A percentile compares a stretch with the other conserved stretches of the same genome.
Evolutionary conservation across 2,329 filamentous ascomycete species (phyloP).

Genomic region (Pseudogymnoascus sp.): DNA sequence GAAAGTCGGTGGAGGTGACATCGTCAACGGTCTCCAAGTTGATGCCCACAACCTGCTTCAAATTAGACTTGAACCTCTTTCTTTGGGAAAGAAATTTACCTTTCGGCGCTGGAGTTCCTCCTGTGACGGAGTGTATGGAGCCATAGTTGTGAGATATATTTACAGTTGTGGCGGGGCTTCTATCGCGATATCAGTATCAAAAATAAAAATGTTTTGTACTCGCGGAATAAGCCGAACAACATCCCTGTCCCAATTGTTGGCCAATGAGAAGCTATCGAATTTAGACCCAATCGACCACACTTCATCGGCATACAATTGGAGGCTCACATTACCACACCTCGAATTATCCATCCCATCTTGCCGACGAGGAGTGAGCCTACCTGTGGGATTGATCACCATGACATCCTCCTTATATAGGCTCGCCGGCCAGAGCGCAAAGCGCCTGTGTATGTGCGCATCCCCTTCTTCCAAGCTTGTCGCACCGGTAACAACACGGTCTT

Average conservation of each 20-base stretch:
- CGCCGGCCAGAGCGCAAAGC: slow-evolving; percentile 61
- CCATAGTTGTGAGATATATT: slow-evolving; percentile 30
- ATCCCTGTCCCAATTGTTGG: neutral
- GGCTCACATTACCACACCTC: slow-evolving; percentile 9
- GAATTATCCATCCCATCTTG: slow-evolving; percentile 8
- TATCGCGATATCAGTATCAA: slow-evolving; percentile 9
- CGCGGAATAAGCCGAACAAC: neutral
- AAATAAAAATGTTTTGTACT: slow-evolving; percentile 8
- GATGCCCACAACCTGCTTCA: slow-evolving; percentile 66
- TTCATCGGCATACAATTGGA: slow-evolving; percentile 6
- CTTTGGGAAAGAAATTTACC: slow-evolving; percentile 30
- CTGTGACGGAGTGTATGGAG: slow-evolving; percentile 37
- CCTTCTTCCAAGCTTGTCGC: slow-evolving; percentile 27
- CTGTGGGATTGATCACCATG: slow-evolving; percentile 42
- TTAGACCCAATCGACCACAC: slow-evolving; percentile 9
- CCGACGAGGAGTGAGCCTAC: slow-evolving; percentile 11
- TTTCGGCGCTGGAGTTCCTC: slow-evolving; percentile 55
- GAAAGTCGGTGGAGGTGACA: slow-evolving; percentile 83
- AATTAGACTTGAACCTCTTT: slow-evolving; percentile 10
- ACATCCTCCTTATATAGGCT: slow-evolving; percentile 65
- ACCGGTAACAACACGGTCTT: slow-evolving; percentile 42
- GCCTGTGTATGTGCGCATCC: slow-evolving; percentile 47
- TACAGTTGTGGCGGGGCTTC: slow-evolving; percentile 2
- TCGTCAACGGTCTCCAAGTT: slow-evolving; percentile 86
- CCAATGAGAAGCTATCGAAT: slow-evolving; percentile 9